These are phyloP conservation scores for Bjerkandera adusta DNA, from an alignment of 1,284 basidiomycete species.

Conservation along the genomic window DNA sequence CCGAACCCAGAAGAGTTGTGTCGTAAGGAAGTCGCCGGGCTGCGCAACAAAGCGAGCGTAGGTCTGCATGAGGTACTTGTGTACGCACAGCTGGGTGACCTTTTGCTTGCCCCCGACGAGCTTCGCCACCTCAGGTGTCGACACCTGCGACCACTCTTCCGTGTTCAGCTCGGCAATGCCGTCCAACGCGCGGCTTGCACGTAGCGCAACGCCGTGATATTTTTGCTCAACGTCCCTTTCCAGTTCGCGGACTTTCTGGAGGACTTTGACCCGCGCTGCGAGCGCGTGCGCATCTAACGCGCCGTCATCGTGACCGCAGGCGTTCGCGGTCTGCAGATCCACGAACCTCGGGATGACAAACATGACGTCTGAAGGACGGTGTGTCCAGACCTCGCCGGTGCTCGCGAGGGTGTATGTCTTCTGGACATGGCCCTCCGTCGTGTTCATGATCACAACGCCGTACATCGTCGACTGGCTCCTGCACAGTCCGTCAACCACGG, in stretches of 20 bases:
- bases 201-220: constrained; percentile 33
- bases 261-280: constrained; percentile 56
- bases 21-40: constrained; percentile 49
- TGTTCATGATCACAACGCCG: constrained; percentile 43
- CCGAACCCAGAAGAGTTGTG: constrained; percentile 68
- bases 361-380: constrained; percentile 48
- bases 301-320: constrained; percentile 41
- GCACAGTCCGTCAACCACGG: background rate
- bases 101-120: constrained; percentile 35
- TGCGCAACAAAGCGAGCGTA: constrained; percentile 66
- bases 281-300: constrained; percentile 34
- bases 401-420: constrained; percentile 34
- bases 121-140: constrained; percentile 47
- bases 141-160: constrained; percentile 49
- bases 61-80: constrained; percentile 71
- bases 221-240: constrained; percentile 43
- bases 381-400: constrained; percentile 50
- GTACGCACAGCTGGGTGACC: constrained; percentile 60
- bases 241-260: constrained; percentile 51
- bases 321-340: constrained; percentile 40
- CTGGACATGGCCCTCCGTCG: background rate
- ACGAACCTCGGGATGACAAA: constrained; percentile 58
- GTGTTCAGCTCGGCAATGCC: constrained; percentile 43
- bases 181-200: constrained; percentile 41
- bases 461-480: constrained; percentile 44